Evolutionary conservation across 345 rosid genomes (phyloP).

Genomic region (Melaleuca alternifolia): DNA sequence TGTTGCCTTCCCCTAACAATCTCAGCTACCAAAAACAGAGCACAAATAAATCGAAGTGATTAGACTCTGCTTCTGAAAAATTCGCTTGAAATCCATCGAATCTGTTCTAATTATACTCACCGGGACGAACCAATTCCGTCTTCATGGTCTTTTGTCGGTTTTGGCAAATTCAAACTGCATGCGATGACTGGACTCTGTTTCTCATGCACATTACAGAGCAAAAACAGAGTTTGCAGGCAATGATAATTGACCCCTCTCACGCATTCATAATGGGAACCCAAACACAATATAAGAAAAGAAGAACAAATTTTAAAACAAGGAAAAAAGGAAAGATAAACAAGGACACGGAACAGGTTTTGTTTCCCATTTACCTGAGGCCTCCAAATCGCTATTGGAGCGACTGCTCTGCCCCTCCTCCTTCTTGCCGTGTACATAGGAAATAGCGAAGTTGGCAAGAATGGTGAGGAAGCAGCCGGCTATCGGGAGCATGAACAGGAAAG

Average conservation of each 20-base stretch:
- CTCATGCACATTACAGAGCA: neutral
- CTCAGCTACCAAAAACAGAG: neutral
- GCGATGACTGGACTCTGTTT: neutral
- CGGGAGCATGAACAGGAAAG: conserved; percentile 72
- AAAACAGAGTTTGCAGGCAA: neutral
- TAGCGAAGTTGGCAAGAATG: conserved; percentile 55
- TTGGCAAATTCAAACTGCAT: neutral
- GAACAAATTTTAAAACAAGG: neutral
- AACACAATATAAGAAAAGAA: neutral
- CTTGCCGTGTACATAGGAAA: conserved; percentile 38
- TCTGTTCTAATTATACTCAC: neutral
- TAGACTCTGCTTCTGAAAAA: neutral
- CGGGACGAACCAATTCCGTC: neutral
- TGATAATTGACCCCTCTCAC: neutral
- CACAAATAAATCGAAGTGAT: neutral
- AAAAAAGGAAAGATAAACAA: neutral
- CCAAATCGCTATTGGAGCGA: conserved; percentile 39
- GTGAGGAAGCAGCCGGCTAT: conserved; percentile 57
- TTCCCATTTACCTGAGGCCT: conserved; percentile 28
- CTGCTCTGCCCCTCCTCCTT: neutral
- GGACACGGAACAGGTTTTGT: neutral
- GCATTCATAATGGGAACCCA: neutral
- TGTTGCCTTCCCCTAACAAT: no score
- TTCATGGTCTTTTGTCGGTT: neutral
- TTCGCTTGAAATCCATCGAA: neutral